phyloP scores from a whole-genome alignment of 352 stramenopile species.

The Phytophthora capsici region DNA sequence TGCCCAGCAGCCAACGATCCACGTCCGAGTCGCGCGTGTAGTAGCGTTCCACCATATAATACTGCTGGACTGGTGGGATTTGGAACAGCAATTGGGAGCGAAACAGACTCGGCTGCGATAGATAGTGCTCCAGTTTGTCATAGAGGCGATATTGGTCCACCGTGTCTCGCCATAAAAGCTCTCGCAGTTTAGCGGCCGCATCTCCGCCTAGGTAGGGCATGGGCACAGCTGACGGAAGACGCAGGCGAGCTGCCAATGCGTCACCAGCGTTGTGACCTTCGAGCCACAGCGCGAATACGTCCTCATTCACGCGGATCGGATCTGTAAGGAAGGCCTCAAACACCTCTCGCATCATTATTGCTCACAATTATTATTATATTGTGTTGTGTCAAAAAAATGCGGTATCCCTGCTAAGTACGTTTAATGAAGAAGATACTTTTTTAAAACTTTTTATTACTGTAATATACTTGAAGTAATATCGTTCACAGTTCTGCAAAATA shows the following conservation, averaged over 20 bases:
- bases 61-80: constrained; percentile 76
- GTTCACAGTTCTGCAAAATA: too few species aligned
- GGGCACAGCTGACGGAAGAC: constrained; percentile 39
- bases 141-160: constrained; percentile 87
- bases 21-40: constrained; percentile 77
- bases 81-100: constrained; percentile 84
- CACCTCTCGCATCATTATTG: constrained; percentile 76
- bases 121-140: constrained; percentile 85
- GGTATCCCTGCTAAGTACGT: background rate
- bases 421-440: background rate
- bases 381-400: too few species aligned
- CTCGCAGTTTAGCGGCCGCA: constrained; percentile 54
- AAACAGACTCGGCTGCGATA: constrained; percentile 82
- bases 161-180: constrained; percentile 80
- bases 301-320: constrained; percentile 79
- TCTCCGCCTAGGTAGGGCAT: constrained; percentile 63
- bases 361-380: too few species aligned
- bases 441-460: too few species aligned
- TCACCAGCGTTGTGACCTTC: constrained; percentile 70
- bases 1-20: constrained; percentile 76
- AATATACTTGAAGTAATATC: too few species aligned
- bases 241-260: constrained; percentile 57
- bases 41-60: constrained; percentile 86
- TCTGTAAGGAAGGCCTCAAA: constrained; percentile 86
- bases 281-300: constrained; percentile 83